Percentiles rank a stretch among this genome's conserved stretches.
Evolutionary conservation across 257 asterid species (phyloP).

Genomic region (Plantago ovata): DNA sequence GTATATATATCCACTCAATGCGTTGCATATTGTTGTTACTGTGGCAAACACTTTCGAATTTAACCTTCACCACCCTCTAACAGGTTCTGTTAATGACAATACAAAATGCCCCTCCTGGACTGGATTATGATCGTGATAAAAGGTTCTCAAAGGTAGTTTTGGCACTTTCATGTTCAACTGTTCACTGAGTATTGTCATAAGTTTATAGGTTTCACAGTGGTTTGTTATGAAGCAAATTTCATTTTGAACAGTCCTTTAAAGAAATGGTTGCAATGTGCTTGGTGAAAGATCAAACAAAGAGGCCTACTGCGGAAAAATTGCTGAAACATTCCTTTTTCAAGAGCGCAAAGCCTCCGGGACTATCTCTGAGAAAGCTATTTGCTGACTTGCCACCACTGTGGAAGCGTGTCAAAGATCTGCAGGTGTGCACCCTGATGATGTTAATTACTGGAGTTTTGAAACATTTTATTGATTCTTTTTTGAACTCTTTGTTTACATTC

Average conservation of each 20-base stretch:
- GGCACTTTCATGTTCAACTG: slow-evolving; percentile 17
- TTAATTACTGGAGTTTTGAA: slow-evolving; percentile 18
- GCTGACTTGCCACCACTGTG: slow-evolving; percentile 85
- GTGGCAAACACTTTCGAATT: slow-evolving; percentile 16
- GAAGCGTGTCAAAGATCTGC: slow-evolving; percentile 93
- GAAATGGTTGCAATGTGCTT: slow-evolving; percentile 99
- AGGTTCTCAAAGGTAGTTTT: slow-evolving; percentile 85
- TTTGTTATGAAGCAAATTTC: slow-evolving; percentile 25
- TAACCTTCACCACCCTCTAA: slow-evolving; percentile 20
- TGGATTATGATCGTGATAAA: slow-evolving; percentile 98
- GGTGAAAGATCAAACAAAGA: slow-evolving; percentile 97
- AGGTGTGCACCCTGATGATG: slow-evolving; percentile 57
- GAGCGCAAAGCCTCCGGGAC: slow-evolving; percentile 91
- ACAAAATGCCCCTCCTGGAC: slow-evolving; percentile 99
- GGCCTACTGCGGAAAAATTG: slow-evolving; percentile 96
- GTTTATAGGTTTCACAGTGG: slow-evolving; percentile 18
- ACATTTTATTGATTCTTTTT: slow-evolving; percentile 14
- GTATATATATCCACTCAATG: slow-evolving; percentile 33
- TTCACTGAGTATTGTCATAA: slow-evolving; percentile 13
- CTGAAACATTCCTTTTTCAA: slow-evolving; percentile 91
- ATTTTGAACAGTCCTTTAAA: slow-evolving; percentile 77
- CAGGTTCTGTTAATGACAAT: slow-evolving; percentile 98
- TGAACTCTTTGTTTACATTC: slow-evolving; percentile 16
- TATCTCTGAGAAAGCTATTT: slow-evolving; percentile 76
- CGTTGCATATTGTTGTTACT: slow-evolving; percentile 7